Evolutionary conservation across 2,329 filamentous ascomycete genomes (phyloP), one percentile per base, ranked within the genome.

Genomic region (Talaromyces marneffei): DNA sequence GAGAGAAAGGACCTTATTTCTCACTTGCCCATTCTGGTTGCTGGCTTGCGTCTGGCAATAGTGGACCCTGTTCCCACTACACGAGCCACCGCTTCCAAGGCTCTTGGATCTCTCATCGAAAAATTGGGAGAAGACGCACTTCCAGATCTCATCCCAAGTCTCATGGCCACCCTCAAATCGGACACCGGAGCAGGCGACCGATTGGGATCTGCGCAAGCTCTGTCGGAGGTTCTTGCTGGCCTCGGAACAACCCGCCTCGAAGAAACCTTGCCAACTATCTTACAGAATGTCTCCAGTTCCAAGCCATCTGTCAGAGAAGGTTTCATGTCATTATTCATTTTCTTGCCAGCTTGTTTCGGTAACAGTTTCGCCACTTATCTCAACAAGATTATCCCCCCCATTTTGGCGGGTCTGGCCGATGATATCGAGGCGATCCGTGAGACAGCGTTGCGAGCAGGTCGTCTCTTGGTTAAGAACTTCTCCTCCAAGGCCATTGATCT

Each of bases 311-410:
- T 99, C 65, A 87, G 94, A 69, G 94, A 99, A 81, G 94, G 94
- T 50, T 99, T 99, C 80, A 99, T 99, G 94, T 97, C 94, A 7
- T 84, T 99, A 42, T 99, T 99, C 78, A 97, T 99, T 67, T 99
- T 97, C 84, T 86, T 99, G 79, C 94, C 94, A 12, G 94, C 96
- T 58, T 99, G 94, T 78, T 99, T 99, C 70, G 94, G 94, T 70
- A 99, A 99, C 82, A 96, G 92, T 75, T 99, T 99, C 71, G 89
- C 94, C 68, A 92, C 91, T 72, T 99, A 99, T 72, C 87, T 99
- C 64, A 91, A 88, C 77, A 92, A 88, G 72, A 96, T 99, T 70
- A 96, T 99, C 68, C 95, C 94, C 18, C 90, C 94, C 20, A 97
- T 99, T 69, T 82, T 99, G 65, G 87, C 91, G 66, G 95, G 95